Percentiles rank a stretch among this genome's conserved stretches.
Evolutionary conservation across 192 early-diverging fungal species (phyloP).

Genomic region (Funneliformis mosseae): DNA sequence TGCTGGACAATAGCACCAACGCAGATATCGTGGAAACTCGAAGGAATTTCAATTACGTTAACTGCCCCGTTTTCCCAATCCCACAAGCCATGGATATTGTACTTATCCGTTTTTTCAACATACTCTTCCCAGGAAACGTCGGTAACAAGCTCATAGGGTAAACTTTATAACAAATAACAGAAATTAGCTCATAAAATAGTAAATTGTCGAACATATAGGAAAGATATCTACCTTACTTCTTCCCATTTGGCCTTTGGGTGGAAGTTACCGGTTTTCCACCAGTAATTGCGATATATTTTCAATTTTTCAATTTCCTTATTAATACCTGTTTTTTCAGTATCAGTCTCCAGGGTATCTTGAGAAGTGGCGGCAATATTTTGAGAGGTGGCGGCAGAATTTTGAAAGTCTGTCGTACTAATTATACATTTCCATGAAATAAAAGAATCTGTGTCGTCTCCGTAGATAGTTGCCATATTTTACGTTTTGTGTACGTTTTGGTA

Average conservation of each 20-base stretch:
- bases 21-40: constrained; percentile 10
- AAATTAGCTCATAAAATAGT: constrained; percentile 12
- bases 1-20: neutral
- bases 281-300: neutral
- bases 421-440: too few relatives aligned
- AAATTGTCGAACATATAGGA: constrained; percentile 13
- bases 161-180: constrained; percentile 17
- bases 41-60: constrained; percentile 20
- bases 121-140: constrained; percentile 12
- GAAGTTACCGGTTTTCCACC: constrained; percentile 7
- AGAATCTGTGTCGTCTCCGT: too few relatives aligned
- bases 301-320: too few relatives aligned
- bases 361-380: too few relatives aligned
- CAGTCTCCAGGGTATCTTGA: too few relatives aligned
- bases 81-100: constrained; percentile 9
- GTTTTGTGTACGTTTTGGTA: too few relatives aligned
- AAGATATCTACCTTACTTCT: neutral
- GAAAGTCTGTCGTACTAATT: too few relatives aligned
- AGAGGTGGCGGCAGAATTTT: too few relatives aligned
- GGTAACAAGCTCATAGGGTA: constrained; percentile 12
- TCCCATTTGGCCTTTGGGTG: constrained; percentile 18
- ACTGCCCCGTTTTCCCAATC: constrained; percentile 24
- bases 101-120: constrained; percentile 22
- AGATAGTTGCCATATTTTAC: too few relatives aligned
- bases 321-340: too few relatives aligned